phyloP scores from a whole-genome alignment of 768 basidiomycete genomes.

The Lactarius vividus region DNA sequence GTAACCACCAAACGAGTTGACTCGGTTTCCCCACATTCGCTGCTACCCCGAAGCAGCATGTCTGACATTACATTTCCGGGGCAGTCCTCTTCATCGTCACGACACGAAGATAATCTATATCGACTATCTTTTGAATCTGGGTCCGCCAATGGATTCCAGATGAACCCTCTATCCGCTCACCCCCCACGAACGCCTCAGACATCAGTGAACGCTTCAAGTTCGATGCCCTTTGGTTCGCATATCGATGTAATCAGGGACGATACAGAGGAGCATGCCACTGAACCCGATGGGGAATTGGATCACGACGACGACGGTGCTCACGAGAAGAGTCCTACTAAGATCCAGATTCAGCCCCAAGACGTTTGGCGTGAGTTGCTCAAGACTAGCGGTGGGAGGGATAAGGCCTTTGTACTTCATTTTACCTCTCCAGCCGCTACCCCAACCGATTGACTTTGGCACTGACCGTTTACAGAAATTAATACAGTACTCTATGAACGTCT shows the following conservation, averaged over 20 bases:
- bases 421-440: constrained; percentile 1
- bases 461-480: constrained; percentile 65
- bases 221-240: constrained; percentile 35
- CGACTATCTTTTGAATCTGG: constrained; percentile 52
- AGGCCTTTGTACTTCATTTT: constrained; percentile 65
- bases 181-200: constrained; percentile 74
- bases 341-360: constrained; percentile 56
- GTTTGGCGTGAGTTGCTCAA: constrained; percentile 79
- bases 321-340: constrained; percentile 35
- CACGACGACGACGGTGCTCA: constrained; percentile 35
- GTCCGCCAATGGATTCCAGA: constrained; percentile 56
- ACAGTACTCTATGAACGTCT: constrained; percentile 77
- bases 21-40: constrained; percentile 5
- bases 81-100: constrained; percentile 43
- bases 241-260: constrained; percentile 43
- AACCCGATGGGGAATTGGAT: constrained; percentile 34
- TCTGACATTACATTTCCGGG: constrained; percentile 64
- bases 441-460: constrained; percentile 1
- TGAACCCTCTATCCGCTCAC: constrained; percentile 78
- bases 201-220: constrained; percentile 37
- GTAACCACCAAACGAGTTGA: constrained; percentile 3
- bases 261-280: constrained; percentile 27
- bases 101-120: constrained; percentile 50
- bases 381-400: constrained; percentile 79
- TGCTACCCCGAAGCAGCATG: constrained; percentile 41